Base-by-base conservation (phyloP, 768 basidiomycete species). In the Rossbeevera mucosa region DNA sequence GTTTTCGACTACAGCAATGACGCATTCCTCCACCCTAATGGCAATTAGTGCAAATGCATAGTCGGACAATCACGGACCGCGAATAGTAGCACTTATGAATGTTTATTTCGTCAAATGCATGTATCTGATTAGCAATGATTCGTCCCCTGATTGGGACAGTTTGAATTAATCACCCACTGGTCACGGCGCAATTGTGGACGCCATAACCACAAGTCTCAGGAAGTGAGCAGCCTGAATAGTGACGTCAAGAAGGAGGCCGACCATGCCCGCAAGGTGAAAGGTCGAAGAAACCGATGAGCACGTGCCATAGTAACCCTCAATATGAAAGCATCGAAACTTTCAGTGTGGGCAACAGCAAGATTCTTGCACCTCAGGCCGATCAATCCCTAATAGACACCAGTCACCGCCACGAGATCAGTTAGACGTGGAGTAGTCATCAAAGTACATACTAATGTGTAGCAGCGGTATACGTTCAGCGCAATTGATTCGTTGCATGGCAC, bases 1-100 rank as follows among this genome's bases (percentile, higher is more conserved):
- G 66, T 68, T 29, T 70, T 50, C 51, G 63, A 70, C 55, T 68
- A 7, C 14, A 66, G 58, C 46, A 55, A 41, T 2, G 68, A 68
- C 43, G 62, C 62, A 44, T 68, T 68, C 64, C 53, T 68, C 36
- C 1, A 61, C 47, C 59, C 57, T 28, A 21, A 21, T 6, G 9
- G 4, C 5, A 41, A 79, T 80, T 55, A 30, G 9, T 13, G 21
- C 2, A 14, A 21, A 13, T 8, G 13, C 3, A 22, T 41, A 28
- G 20, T n/a, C 11, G 21, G 22, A 53, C 4, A 1, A 22, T 29
- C 28, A 22, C 21, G 18, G 25, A 38, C 22, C 21, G 14, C 24
- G 48, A 25, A 12, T 4, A 14, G 20, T 40, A 36, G 16, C 11
- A 2, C 1, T 20, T 22, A 2, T 18, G 21, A 25, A 8, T 28